Evolutionary conservation across 1,139 yeast species (phyloP), one percentile per base, ranked within the genome.

Genomic region (Debaryomyces psychrophilus): DNA sequence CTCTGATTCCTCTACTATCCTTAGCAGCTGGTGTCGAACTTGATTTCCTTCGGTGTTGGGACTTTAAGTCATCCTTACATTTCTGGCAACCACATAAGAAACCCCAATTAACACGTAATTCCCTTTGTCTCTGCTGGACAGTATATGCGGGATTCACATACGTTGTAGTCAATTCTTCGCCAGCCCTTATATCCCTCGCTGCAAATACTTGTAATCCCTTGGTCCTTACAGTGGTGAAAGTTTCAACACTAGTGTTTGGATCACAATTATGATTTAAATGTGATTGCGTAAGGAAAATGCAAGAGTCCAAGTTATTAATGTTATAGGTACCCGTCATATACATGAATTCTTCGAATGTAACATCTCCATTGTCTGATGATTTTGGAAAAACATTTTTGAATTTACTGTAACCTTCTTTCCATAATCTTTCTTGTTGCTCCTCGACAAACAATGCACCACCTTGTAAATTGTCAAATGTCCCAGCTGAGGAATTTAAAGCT

Each of bases 41-140:
- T 1, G 76, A 69, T 51, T 71, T 70, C 46, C 75, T 60, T 44
- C 72, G 56, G 22, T 72, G 73, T 45, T 69, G 73, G 2, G 49
- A 54, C 46, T 72, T 66, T 40, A 75, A 67, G 52, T 87, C 95
- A 5, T 67, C 68, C 55, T 79, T 77, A 64, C 96, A 89, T 51
- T 85, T 79, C 8, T 63, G 55, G 62, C 96, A 89, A 22, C 62
- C 67, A 63, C 96, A 89, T n/a, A 77, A 58, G 61, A 89, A 89
- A 4, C 96, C 96, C 90, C 90, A 89, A 56, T 86, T 84, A n/a
- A 83, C 82, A 47, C 92, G 69, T 43, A 89, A 68, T 52, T 80
- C 84, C 50, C 87, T 67, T 57, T 82, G 84, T 54, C 96, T 78
- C 52, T 83, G 82, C 39, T 75, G 79, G 6, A 84, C 79, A 3